Conservation (phyloP, 108 stramenopile genomes). For the Skeletonema menzelii region DNA sequence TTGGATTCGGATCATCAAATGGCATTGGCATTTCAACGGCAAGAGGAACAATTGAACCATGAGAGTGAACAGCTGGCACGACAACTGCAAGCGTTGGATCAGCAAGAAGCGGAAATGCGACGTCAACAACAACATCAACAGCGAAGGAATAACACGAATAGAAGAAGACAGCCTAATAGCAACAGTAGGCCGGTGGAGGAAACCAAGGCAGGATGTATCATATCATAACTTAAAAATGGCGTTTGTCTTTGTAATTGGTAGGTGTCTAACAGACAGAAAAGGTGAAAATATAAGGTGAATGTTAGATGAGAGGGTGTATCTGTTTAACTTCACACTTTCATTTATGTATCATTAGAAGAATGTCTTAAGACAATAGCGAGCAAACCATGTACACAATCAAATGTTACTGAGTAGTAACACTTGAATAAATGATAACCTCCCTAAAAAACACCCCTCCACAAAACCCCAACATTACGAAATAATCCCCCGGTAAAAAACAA, state of each 20-base stretch:
- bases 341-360: neutral
- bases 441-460: neutral
- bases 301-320: too few relatives aligned
- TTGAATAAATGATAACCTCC: neutral
- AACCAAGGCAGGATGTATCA: neutral
- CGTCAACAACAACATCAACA: neutral
- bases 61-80: neutral
- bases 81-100: slow-evolving; percentile 3
- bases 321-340: neutral
- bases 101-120: neutral
- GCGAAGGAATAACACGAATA: neutral
- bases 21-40: slow-evolving; percentile 3
- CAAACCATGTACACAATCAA: neutral
- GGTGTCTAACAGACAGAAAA: too few relatives aligned
- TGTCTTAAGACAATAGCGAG: slow-evolving; percentile 1
- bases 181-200: neutral
- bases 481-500: neutral
- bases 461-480: too few relatives aligned
- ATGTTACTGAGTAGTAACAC: too few relatives aligned
- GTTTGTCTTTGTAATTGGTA: too few relatives aligned
- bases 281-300: too few relatives aligned
- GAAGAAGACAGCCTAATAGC: neutral
- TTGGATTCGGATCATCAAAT: slow-evolving; percentile 9
- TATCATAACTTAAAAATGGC: slow-evolving; percentile 1
- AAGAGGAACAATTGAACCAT: slow-evolving; percentile 1